Base-by-base conservation (phyloP, 495 filamentous ascomycete species). In the Hypoxylon trugodes region DNA sequence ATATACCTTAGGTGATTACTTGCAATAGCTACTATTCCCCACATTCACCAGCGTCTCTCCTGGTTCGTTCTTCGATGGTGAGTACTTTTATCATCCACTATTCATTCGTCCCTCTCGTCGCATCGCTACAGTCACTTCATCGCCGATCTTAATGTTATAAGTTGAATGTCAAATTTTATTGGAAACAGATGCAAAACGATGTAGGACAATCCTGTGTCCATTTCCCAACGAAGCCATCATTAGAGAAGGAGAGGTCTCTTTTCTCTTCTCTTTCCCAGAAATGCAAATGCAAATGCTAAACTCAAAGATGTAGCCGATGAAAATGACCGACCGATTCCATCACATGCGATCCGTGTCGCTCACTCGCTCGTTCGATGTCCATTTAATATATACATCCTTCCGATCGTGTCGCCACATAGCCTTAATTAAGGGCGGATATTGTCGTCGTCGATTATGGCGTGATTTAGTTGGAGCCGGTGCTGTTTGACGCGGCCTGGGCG, bases 271-370 rank as follows among this genome's bases (percentile, higher is more conserved):
- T 10, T 38, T n/a, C 26, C 45, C 8, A 13, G 15, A 38, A 25
- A 58, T 64, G 60, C 52, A 35, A n/a, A 65, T 65, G 53, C 48
- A 43, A n/a, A 59, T 59, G 60, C 47, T 53, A 26, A 58, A 33
- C 28, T 45, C n/a, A 19, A 1, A 47, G 43, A 13, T 32, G 25
- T 47, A 47, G 25, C 42, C 43, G 7, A 30, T 10, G 13, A 13
- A 19, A n/a, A 45, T 25, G 7, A 25, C 26, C 28, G 13, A 22
- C 38, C 15, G 9, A 32, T 18, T 33, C 19, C 45, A 16, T 28
- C 26, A 12, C 10, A 6, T 21, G 6, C 6, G 8, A 16, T 33
- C 16, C 45, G n/a, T 48, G 13, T 19, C 3, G 45, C 9, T 21
- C 21, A 18, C 18, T 19, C 3, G 45, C 9, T 21, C 21, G 28